phyloP scores from a whole-genome alignment of 1,139 yeast genomes.

The Nadsonia commutata region DNA sequence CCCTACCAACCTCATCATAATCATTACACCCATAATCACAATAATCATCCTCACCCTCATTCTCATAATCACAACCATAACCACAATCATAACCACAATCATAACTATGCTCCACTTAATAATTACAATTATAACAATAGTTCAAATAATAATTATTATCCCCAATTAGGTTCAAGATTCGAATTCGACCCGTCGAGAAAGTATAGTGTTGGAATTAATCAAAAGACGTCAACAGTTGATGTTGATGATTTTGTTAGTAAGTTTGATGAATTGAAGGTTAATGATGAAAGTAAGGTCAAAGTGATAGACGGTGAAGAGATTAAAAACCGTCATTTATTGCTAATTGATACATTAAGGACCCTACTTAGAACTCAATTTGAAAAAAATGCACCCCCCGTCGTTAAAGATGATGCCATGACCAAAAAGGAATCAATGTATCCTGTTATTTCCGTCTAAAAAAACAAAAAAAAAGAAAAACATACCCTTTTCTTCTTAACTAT shows the following conservation, averaged over 20 bases:
- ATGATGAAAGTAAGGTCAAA: not conserved
- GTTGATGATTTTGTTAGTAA: not conserved
- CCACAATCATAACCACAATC: too few relatives aligned
- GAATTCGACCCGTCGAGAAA: not conserved
- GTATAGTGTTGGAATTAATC: not conserved
- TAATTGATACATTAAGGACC: not conserved
- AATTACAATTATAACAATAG: not conserved
- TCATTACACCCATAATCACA: too few relatives aligned
- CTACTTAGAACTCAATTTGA: not conserved
- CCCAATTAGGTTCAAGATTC: not conserved
- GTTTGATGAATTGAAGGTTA: not conserved
- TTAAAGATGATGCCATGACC: too few relatives aligned
- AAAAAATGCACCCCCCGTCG: not conserved
- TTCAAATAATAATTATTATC: not conserved
- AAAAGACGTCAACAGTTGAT: not conserved
- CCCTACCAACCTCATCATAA: too few relatives aligned
- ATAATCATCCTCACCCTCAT: too few relatives aligned
- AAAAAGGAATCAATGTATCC: not conserved
- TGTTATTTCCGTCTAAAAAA: too few relatives aligned
- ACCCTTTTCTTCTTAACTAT: too few relatives aligned
- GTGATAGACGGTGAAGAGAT: not conserved
- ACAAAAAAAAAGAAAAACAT: too few relatives aligned
- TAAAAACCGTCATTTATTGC: not conserved
- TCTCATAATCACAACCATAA: too few relatives aligned
- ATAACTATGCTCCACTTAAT: too few relatives aligned